Evolutionary conservation across 208 protist genomes (phyloP), one percentile per base, ranked within the genome.

Genomic region (Trypanosoma boissoni): DNA sequence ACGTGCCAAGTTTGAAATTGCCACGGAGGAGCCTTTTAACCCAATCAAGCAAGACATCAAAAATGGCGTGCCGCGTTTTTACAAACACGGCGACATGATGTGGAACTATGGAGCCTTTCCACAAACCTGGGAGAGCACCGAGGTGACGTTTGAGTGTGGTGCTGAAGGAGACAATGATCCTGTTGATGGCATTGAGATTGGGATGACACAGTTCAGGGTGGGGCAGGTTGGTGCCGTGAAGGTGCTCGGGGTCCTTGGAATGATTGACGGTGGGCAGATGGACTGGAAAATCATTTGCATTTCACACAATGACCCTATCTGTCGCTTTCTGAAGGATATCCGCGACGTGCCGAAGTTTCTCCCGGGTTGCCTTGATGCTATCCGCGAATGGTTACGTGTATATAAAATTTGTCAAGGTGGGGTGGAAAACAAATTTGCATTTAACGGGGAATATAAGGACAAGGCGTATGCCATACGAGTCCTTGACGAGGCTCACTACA

Each of bases 31-130:
- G 76, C 59, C 81, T 12, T 97, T 90, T 68, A 98, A 98, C 68
- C 96, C 96, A 21, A 98, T 98, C 70, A 97, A 96, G 80, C 93
- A 97, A 68, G 96, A 98, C 76, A 91, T 95, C 50, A 98, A 97
- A 72, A 97, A 97, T 63, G 96, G 96, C 23, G 65, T 96, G 12
- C 86, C 96, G n/a, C 91, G 96, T 32, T 96, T 97, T 64, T 97
- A 98, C 90, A 97, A 97, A 64, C 83, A 97, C 68, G 96, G 96
- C 18, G 88, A 96, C 64, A 97, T 98, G 86, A 86, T 97, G 84
- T 98, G 87, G 78, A 98, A 98, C 79, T 98, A 98, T 65, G 96
- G 96, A 23, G 89, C 91, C 28, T 84, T 98, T 52, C 96, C 96
- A 42, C 96, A 98, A 75, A 98, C 95, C 54, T 98, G 94, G 93